A percentile compares a stretch with the other conserved stretches of the same genome.
phyloP scores from a whole-genome alignment of 2,329 filamentous ascomycete species.

The Ustulina deusta region DNA sequence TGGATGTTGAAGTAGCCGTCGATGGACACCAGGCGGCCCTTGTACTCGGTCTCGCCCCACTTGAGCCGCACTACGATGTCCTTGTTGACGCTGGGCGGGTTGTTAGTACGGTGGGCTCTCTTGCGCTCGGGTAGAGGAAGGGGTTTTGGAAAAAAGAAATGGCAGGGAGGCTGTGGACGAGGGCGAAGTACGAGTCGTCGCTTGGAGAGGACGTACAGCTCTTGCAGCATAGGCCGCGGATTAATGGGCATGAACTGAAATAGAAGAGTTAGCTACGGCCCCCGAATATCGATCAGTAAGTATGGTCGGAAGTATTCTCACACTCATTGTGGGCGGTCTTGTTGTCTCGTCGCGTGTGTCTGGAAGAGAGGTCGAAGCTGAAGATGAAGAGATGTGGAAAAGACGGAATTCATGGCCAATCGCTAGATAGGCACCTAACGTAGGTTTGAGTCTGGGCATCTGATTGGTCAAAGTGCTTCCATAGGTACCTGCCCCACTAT shows the following conservation, averaged over 20 bases:
- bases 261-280: conserved; percentile 12
- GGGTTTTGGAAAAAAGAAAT: conserved; percentile 23
- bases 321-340: conserved; percentile 52
- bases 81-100: conserved; percentile 77
- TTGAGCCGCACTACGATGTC: conserved; percentile 93
- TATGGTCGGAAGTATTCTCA: conserved; percentile 38
- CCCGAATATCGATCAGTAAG: background rate
- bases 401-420: conserved; percentile 1
- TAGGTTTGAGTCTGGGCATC: conserved; percentile 4
- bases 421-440: too few relatives aligned
- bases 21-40: conserved; percentile 89
- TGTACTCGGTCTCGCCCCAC: conserved; percentile 98
- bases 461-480: conserved; percentile 30
- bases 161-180: background rate
- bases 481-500: conserved; percentile 22
- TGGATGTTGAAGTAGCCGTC: conserved; percentile 99
- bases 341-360: conserved; percentile 28
- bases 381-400: conserved; percentile 17
- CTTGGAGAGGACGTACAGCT: conserved; percentile 70
- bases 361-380: conserved; percentile 26
- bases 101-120: conserved; percentile 21
- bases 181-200: conserved; percentile 9
- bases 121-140: background rate
- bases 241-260: conserved; percentile 88
- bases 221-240: conserved; percentile 95